A percentile compares a stretch with the other conserved stretches of the same genome.
phyloP scores from a whole-genome alignment of 2,329 filamentous ascomycete species.

The Penicillium fuscoglaucum region DNA sequence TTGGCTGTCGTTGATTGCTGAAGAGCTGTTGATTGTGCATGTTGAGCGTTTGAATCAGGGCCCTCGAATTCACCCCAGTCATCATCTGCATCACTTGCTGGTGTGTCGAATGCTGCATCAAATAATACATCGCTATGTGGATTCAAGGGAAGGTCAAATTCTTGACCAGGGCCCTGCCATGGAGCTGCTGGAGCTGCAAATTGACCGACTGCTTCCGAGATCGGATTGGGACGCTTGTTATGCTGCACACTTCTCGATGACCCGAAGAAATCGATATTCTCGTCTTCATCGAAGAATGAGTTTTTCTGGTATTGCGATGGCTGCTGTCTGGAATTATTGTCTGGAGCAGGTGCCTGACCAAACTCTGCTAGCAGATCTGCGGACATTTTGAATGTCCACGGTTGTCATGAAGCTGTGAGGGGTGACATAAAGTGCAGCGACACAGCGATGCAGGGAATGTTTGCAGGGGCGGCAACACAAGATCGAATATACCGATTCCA shows the following conservation, averaged over 20 bases:
- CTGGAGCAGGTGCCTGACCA: conserved; percentile 29
- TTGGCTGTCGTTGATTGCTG: neutral
- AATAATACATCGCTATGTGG: conserved; percentile 59
- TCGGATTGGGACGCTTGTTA: neutral
- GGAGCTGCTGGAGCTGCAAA: conserved; percentile 6
- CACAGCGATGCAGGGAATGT: neutral
- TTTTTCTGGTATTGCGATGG: conserved; percentile 12
- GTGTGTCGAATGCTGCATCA: conserved; percentile 52
- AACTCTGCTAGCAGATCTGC: conserved; percentile 57
- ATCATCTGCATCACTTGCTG: conserved; percentile 36
- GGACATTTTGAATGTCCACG: conserved; percentile 45
- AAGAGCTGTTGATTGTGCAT: neutral
- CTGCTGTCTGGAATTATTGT: conserved; percentile 15
- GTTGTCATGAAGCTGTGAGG: conserved; percentile 4
- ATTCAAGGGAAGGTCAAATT: conserved; percentile 25
- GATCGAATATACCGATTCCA: neutral
- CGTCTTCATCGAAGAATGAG: conserved; percentile 28
- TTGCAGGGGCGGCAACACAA: neutral
- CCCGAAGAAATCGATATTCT: conserved; percentile 19
- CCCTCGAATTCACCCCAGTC: conserved; percentile 51
- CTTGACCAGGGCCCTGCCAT: conserved; percentile 9
- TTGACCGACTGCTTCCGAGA: neutral
- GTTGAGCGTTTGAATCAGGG: conserved; percentile 28
- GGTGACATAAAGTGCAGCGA: neutral
- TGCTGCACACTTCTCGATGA: neutral